Conservation (phyloP, 2,329 filamentous ascomycete species). For the Monilinia laxa region DNA sequence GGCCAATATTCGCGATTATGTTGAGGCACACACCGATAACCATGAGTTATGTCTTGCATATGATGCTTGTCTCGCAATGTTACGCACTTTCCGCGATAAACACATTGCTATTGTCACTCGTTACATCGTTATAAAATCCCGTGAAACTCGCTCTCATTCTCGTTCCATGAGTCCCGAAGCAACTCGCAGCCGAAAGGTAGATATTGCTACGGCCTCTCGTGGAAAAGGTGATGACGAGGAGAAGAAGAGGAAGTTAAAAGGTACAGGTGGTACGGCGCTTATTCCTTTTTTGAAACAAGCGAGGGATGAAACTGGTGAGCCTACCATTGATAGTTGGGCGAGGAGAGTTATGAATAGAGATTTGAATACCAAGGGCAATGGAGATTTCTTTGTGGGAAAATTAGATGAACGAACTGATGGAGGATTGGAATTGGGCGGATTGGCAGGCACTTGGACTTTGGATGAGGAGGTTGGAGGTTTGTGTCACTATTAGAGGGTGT, state of each 20-base stretch:
- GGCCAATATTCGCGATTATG: conserved; percentile 84
- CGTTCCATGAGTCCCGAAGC: conserved; percentile 53
- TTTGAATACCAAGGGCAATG: conserved; percentile 43
- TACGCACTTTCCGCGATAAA: conserved; percentile 66
- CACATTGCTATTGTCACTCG: conserved; percentile 95
- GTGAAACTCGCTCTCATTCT: conserved; percentile 66
- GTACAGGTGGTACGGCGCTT: conserved; percentile 88
- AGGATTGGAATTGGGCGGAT: conserved; percentile 56
- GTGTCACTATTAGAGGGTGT: conserved; percentile 37
- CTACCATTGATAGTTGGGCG: conserved; percentile 70
- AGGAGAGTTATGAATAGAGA: conserved; percentile 43
- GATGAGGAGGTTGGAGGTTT: conserved; percentile 71
- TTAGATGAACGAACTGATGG: conserved; percentile 43
- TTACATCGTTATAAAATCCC: conserved; percentile 89
- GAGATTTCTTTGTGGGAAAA: conserved; percentile 60
- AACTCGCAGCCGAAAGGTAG: conserved; percentile 52
- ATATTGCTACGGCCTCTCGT: conserved; percentile 60
- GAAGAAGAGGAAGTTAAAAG: conserved; percentile 63
- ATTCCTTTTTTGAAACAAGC: conserved; percentile 98
- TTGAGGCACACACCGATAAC: conserved; percentile 62
- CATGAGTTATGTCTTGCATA: conserved; percentile 74
- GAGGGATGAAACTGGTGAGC: conserved; percentile 91
- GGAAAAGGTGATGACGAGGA: conserved; percentile 44
- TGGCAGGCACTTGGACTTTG: conserved; percentile 86
- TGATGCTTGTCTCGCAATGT: conserved; percentile 82